Evolutionary conservation across 2,329 filamentous ascomycete genomes (phyloP).

Genomic region (Cercospora brassicicola): DNA sequence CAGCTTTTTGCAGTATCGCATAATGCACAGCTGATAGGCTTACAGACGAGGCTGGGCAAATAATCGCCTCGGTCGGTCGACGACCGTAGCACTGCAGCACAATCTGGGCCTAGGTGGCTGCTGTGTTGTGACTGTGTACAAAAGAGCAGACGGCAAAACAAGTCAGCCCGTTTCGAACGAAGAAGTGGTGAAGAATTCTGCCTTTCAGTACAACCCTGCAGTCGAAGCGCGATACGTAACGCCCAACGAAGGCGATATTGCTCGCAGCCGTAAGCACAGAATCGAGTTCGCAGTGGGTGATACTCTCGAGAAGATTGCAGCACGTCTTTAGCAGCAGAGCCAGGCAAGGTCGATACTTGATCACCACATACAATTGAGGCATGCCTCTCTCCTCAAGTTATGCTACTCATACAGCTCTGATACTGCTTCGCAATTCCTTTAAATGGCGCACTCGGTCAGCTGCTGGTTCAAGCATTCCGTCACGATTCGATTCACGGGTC

Average conservation of each 20-base stretch:
- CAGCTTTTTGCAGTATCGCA: not conserved
- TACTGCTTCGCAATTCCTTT: not conserved
- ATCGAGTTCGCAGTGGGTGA: not conserved
- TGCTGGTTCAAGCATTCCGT: not conserved
- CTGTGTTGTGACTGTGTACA: conserved; percentile 85
- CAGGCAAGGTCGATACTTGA: not conserved
- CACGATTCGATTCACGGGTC: not conserved
- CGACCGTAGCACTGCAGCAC: conserved; percentile 78
- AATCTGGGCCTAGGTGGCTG: conserved; percentile 90
- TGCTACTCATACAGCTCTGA: not conserved
- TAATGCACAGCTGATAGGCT: not conserved
- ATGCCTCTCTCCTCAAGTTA: not conserved
- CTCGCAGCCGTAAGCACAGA: not conserved
- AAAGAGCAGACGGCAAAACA: conserved; percentile 71
- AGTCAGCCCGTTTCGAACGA: conserved; percentile 62
- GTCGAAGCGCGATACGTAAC: conserved; percentile 86
- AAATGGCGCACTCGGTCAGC: not conserved
- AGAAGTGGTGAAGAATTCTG: conserved; percentile 64
- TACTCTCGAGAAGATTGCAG: not conserved
- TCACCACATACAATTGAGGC: no score
- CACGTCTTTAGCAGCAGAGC: not conserved
- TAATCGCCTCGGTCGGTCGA: conserved; percentile 71
- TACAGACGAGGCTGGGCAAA: conserved; percentile 79
- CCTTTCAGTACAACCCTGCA: conserved; percentile 87
- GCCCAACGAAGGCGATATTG: not conserved